These are phyloP conservation scores for Tuber magnatum DNA, from an alignment of 495 filamentous ascomycete genomes.

Conservation along the genomic window DNA sequence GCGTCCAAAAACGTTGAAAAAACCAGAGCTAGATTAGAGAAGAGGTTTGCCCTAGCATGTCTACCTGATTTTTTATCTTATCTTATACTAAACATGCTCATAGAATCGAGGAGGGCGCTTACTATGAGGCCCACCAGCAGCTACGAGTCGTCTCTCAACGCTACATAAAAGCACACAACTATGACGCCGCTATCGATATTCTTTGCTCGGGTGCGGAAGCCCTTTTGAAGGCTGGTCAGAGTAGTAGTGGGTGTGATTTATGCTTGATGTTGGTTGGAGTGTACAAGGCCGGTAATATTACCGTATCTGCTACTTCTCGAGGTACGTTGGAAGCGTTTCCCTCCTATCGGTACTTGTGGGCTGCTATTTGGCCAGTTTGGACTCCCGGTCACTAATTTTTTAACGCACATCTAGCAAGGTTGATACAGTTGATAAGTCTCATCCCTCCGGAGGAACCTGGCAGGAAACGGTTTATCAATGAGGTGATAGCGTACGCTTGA, in stretches of 20 bases:
- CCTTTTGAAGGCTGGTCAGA: slow-evolving; percentile 79
- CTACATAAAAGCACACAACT: slow-evolving; percentile 80
- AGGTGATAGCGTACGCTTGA: slow-evolving; percentile 64
- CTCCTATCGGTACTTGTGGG: background rate
- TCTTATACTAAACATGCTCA: slow-evolving; percentile 7
- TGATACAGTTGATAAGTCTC: slow-evolving; percentile 61
- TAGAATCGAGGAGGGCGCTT: slow-evolving; percentile 86
- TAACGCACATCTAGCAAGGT: slow-evolving; percentile 44
- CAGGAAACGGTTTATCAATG: slow-evolving; percentile 81
- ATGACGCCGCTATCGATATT: slow-evolving; percentile 74
- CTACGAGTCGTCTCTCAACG: slow-evolving; percentile 86
- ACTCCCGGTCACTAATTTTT: slow-evolving; percentile 1
- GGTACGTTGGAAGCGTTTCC: slow-evolving; percentile 34
- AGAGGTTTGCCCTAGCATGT: slow-evolving; percentile 21
- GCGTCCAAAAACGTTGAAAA: slow-evolving; percentile 39
- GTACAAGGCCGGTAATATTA: slow-evolving; percentile 72
- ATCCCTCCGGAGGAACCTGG: slow-evolving; percentile 81
- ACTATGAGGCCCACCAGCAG: slow-evolving; percentile 97
- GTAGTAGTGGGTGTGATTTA: slow-evolving; percentile 85
- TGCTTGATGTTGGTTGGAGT: slow-evolving; percentile 78
- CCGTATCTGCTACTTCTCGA: slow-evolving; percentile 60
- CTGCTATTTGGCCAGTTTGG: background rate
- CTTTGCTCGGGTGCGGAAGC: slow-evolving; percentile 75
- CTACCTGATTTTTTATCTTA: background rate
- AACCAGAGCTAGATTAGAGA: slow-evolving; percentile 36